These are phyloP conservation scores for Phytophthora fragariaefolia DNA, from an alignment of 352 stramenopile genomes.

Conservation along the genomic window DNA sequence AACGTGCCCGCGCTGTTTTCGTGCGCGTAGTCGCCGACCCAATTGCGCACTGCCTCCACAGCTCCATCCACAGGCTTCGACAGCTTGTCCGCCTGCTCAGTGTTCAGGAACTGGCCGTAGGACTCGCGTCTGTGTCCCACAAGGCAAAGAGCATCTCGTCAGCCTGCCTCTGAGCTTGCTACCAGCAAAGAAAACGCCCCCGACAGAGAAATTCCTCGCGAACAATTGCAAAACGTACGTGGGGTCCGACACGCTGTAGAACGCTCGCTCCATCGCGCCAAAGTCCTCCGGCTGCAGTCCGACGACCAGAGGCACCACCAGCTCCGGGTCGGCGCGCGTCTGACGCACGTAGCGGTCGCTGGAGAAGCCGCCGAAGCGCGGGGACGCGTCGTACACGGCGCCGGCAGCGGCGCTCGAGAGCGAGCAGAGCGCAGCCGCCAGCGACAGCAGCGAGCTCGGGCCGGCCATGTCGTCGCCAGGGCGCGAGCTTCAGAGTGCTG, in stretches of 20 bases:
- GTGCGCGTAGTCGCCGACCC: conserved; percentile 38
- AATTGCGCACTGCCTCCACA: conserved; percentile 54
- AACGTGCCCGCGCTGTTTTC: conserved; percentile 39
- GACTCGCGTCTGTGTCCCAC: conserved; percentile 41
- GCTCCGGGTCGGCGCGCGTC: conserved; percentile 42
- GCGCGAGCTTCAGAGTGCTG: conserved; percentile 6
- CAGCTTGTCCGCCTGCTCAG: conserved; percentile 50
- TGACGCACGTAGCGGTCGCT: conserved; percentile 43
- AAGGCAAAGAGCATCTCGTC: conserved; percentile 7
- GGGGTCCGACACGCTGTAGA: conserved; percentile 66
- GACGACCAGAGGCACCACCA: conserved; percentile 59
- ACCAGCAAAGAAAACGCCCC: background rate
- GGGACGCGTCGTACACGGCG: conserved; percentile 1
- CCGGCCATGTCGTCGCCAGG: conserved; percentile 17
- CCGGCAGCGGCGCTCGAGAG: background rate
- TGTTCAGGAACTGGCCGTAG: conserved; percentile 62
- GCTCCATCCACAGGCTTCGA: conserved; percentile 50
- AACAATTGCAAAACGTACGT: conserved; percentile 43
- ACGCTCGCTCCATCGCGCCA: conserved; percentile 47
- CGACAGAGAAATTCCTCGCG: background rate
- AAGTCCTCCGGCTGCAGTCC: conserved; percentile 62
- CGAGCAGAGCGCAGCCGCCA: conserved; percentile 15
- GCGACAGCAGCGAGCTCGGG: conserved; percentile 29
- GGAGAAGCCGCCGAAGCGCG: conserved; percentile 37
- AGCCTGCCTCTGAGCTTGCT: background rate